A percentile compares a stretch with the other conserved stretches of the same genome.
Evolutionary conservation across 2,329 filamentous ascomycete species (phyloP).

Genomic region (Aspergillus floridensis): DNA sequence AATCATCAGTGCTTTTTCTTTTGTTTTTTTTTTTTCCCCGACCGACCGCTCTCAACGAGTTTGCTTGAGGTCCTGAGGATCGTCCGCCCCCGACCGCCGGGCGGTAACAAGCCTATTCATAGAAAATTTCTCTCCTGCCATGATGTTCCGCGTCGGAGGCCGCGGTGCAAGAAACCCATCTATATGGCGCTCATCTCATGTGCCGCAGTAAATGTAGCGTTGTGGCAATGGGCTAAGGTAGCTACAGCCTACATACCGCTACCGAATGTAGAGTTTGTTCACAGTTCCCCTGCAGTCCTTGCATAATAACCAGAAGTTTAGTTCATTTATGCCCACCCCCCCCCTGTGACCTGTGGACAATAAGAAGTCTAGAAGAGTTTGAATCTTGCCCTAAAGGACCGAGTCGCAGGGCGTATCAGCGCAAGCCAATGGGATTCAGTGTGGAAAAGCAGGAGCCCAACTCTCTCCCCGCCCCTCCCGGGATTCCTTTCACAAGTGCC

Average conservation of each 20-base stretch:
- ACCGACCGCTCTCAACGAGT: not conserved
- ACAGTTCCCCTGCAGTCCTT: not conserved
- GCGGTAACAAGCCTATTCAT: not conserved
- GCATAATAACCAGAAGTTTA: slow-evolving; percentile 1
- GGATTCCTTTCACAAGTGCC: not conserved
- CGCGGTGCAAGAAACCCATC: not conserved
- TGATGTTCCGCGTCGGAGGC: not conserved
- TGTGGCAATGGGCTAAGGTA: not conserved
- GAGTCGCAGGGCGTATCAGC: not conserved
- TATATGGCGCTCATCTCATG: not conserved
- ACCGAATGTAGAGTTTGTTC: not conserved
- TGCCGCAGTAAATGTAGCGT: not conserved
- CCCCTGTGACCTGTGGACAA: not conserved
- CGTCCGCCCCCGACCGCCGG: not conserved
- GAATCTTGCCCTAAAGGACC: not conserved
- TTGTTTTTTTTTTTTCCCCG: not conserved
- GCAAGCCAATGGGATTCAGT: not conserved
- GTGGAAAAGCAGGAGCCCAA: not conserved
- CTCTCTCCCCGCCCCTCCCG: not conserved
- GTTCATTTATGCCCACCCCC: not conserved
- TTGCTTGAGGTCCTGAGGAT: not conserved
- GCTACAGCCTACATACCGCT: not conserved
- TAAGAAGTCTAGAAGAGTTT: not conserved
- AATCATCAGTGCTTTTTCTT: not conserved
- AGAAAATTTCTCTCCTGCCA: not conserved